A percentile compares a stretch with the other conserved stretches of the same genome.
Evolutionary conservation across 495 filamentous ascomycete genomes (phyloP).

Genomic region (Penicillium macrosclerotiorum): DNA sequence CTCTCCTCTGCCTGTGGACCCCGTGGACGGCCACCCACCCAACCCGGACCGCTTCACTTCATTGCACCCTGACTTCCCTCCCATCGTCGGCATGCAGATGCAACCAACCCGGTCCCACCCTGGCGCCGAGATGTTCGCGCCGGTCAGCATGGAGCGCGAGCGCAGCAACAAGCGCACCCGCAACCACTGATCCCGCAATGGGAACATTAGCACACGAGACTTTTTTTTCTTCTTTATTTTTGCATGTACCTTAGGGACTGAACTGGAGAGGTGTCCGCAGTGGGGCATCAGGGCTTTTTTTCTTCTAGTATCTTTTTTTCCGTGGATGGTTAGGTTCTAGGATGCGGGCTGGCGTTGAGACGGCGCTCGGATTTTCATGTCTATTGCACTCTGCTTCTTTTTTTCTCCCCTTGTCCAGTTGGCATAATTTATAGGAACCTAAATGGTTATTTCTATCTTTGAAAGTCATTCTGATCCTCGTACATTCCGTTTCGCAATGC

Average conservation of each 20-base stretch:
- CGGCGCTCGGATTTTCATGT: constrained; percentile 3
- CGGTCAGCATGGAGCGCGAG: constrained; percentile 24
- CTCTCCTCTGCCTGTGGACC: constrained; percentile 27
- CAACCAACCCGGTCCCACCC: constrained; percentile 19
- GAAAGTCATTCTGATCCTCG: background rate
- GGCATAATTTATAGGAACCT: background rate
- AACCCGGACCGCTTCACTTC: constrained; percentile 38
- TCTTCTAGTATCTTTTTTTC: background rate
- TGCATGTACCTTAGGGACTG: background rate
- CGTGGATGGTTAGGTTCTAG: background rate
- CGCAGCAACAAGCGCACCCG: constrained; percentile 28
- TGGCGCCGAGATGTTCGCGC: constrained; percentile 23
- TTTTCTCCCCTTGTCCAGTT: background rate
- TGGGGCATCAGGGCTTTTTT: background rate
- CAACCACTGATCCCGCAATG: constrained; percentile 15
- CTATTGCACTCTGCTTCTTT: too few relatives aligned
- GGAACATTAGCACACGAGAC: background rate
- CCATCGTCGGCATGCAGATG: constrained; percentile 35
- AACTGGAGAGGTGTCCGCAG: background rate
- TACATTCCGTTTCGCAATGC: too few relatives aligned
- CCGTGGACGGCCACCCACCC: constrained; percentile 29
- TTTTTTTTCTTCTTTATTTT: background rate
- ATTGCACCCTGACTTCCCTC: constrained; percentile 43
- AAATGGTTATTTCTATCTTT: background rate
- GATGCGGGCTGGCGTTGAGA: background rate